These are phyloP conservation scores for Phytopythium aichiense DNA, from an alignment of 352 stramenopile species.

Conservation along the genomic window DNA sequence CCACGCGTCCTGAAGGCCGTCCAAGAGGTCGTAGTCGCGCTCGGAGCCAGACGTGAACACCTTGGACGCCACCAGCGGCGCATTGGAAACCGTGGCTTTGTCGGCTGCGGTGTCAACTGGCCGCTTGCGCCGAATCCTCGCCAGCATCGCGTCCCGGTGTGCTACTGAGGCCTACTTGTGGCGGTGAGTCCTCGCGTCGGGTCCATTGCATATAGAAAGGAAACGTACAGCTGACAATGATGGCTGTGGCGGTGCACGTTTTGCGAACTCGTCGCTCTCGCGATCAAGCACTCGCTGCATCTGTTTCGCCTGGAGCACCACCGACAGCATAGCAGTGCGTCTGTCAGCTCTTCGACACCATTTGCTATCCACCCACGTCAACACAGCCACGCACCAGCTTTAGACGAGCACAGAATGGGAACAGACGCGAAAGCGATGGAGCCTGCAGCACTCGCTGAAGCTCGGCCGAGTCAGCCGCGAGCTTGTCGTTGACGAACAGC, in stretches of 20 bases:
- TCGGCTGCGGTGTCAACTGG: constrained; percentile 7
- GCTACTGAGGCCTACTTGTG: constrained; percentile 18
- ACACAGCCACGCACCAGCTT: constrained; percentile 30
- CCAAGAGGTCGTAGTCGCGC: constrained; percentile 13
- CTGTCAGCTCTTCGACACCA: background rate
- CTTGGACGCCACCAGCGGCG: background rate
- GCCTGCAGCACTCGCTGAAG: constrained; percentile 24
- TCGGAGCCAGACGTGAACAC: background rate
- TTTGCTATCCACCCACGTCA: too few relatives aligned
- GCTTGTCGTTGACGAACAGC: constrained; percentile 28
- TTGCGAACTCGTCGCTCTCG: constrained; percentile 22
- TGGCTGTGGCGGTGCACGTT: constrained; percentile 24
- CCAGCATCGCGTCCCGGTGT: constrained; percentile 42
- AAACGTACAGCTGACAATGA: constrained; percentile 24
- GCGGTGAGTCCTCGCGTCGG: background rate
- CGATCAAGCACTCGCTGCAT: constrained; percentile 32
- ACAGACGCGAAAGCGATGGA: constrained; percentile 33
- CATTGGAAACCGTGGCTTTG: constrained; percentile 11
- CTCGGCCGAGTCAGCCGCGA: constrained; percentile 17
- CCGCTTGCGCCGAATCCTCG: constrained; percentile 25
- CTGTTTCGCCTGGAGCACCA: constrained; percentile 29
- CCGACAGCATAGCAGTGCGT: background rate
- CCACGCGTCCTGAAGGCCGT: constrained; percentile 23
- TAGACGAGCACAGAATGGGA: constrained; percentile 44
- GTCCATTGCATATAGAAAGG: background rate